Evolutionary conservation across 352 stramenopile genomes (phyloP), one percentile per base, ranked within the genome.

Genomic region (Pelagophyceae sp.): DNA sequence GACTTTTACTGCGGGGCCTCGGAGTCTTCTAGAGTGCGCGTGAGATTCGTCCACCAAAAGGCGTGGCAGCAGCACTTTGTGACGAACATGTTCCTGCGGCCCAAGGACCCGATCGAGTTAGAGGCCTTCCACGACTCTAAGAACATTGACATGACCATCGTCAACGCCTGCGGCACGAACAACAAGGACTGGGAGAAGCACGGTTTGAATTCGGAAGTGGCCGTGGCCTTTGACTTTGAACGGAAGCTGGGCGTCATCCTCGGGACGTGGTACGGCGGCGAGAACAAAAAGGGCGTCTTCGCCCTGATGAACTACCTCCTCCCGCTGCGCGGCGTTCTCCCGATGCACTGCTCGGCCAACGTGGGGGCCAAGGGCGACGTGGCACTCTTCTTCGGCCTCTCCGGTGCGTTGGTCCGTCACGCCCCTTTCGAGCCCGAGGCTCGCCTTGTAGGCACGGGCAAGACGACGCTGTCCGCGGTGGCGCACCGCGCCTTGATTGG

Each of bases 201-300:
- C 78, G 91, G 90, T 50, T 85, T 98, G 0, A 94, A 98, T 85
- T 96, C 88, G 64, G 93, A 98, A 71, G 94, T 97, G 38, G 97
- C 96, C 75, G 93, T 98, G 27, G 92, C 92, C 27, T 98, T 99
- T 85, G 97, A 98, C 84, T 88, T 98, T 76, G 94, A 98, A 81
- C 94, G 98, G 82, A 89, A 94, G 75, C 86, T 93, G 60, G 94
- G 93, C 58, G 89, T 98, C 64, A 97, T 98, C 75, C 93, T 93
- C 75, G 94, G 94, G 72, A 98, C 95, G 6, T 98, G 89, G 88
- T 98, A 98, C 86, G 95, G 94, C 71, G 95, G 95, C 60, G 95
- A 98, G 85, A 99, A 98, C 88, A 99, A 99, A 87, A 98, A 98
- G 86, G 94, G 94, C 37, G 97, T 98, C 80, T 98, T 98, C 80